Evolutionary conservation across 2,329 filamentous ascomycete species (phyloP), one percentile per base, ranked within the genome.

Genomic region (Daldinia sp.): DNA sequence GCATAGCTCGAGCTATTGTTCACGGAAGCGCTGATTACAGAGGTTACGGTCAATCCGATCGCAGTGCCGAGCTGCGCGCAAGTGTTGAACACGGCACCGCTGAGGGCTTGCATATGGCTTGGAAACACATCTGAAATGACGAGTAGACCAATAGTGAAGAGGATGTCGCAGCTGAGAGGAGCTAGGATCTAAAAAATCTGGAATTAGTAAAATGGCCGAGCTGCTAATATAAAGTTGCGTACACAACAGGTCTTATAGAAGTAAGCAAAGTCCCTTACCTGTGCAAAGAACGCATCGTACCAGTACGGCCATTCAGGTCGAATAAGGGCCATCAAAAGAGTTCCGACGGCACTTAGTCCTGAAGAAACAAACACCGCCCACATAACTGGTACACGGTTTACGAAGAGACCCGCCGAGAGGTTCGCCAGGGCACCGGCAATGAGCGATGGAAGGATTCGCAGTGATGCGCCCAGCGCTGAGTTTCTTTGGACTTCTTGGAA

Each of bases 11-110:
- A 50, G 26, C 46, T 30, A 48, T 26, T 28, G 2, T 20, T 48
- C 12, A 28, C 44, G 13, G 44, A 48, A 6, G 44, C 44, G 44
- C 44, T 28, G 6, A 48, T 48, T 12, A 48, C 20, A 0, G 44
- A 48, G 23, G 23, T 48, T 13, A 48, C 12, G 12, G 44, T 28
- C 5, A 48, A 20, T 28, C 44, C 44, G 12, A 48, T 48, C 4
- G 44, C 44, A 7, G 44, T 48, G 23, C 44, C 23, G 20, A 48
- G 44, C 44, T 48, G 44, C 12, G 44, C 44, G 20, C 44, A 48
- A 5, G 44, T 48, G 1, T 48, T 48, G 23, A 48, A 48, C 10
- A 48, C 44, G 23, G 44, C 44, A 3, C 44, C 23, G 20, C 44
- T 15, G 6, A 48, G 44, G 20, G 44, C 44, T 4, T 48, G 44